Percentiles rank a stretch among this genome's conserved stretches.
Evolutionary conservation across 257 asterid genomes (phyloP).

Genomic region (Solanum bulbocastanum): DNA sequence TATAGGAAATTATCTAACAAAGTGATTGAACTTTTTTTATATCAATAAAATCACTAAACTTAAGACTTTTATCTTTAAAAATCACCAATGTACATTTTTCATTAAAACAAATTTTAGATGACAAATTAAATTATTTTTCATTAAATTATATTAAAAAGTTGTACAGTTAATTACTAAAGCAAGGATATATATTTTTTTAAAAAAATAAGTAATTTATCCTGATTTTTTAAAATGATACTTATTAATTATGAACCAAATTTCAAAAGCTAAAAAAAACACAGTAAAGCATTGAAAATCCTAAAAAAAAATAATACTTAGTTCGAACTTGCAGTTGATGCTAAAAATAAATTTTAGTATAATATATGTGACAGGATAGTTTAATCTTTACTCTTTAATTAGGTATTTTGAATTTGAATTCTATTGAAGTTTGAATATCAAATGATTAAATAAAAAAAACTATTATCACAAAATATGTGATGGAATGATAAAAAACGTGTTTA

Average conservation of each 20-base stretch:
- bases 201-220: background rate
- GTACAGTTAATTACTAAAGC: background rate
- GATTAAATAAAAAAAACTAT: background rate
- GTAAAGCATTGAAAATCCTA: background rate
- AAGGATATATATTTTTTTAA: background rate
- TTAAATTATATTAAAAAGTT: no score
- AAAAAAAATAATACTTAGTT: no score
- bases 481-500: background rate
- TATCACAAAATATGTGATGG: background rate
- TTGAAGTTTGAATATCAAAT: background rate
- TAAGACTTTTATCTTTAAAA: no score
- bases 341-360: background rate
- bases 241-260: background rate
- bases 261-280: background rate
- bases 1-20: no score
- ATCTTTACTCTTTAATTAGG: background rate
- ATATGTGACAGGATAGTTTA: background rate
- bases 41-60: no score
- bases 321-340: background rate
- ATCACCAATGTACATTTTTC: no score
- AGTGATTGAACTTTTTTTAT: no score
- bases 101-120: no score
- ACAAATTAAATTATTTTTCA: no score
- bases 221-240: background rate
- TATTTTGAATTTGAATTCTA: background rate